phyloP scores from a whole-genome alignment of 257 asterid species.

The Fraxinus quadrangulata region DNA sequence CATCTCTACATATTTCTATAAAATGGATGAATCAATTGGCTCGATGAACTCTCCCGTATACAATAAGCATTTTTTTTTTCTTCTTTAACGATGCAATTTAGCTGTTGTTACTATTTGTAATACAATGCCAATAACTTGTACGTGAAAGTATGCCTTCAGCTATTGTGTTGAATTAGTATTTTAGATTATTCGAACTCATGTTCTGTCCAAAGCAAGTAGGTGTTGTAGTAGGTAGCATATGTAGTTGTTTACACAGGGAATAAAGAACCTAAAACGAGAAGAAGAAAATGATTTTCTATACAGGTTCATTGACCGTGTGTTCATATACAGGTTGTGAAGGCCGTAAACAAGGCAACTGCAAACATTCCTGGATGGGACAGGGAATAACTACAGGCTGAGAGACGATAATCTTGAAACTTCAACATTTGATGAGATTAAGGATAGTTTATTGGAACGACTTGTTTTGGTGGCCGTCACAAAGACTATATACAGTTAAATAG shows the following conservation, averaged over 20 bases:
- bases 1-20: constrained; percentile 15
- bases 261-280: neutral
- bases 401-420: neutral
- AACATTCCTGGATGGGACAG: constrained; percentile 86
- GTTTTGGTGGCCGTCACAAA: neutral
- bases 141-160: neutral
- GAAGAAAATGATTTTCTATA: neutral
- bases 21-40: constrained; percentile 4
- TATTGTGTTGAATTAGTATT: too few species aligned
- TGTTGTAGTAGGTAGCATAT: neutral
- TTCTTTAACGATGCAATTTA: too few species aligned
- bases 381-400: constrained; percentile 28
- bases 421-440: neutral
- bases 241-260: neutral
- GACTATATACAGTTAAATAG: neutral
- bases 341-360: constrained; percentile 86
- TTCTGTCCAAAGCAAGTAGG: too few species aligned
- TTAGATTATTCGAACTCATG: too few species aligned
- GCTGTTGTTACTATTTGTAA: neutral
- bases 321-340: constrained; percentile 71
- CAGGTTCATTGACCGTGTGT: neutral
- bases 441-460: neutral
- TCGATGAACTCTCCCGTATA: neutral
- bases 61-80: neutral
- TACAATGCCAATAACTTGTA: neutral